phyloP scores from a whole-genome alignment of 352 stramenopile genomes.

The Phytophthora macrochlamydospora region DNA sequence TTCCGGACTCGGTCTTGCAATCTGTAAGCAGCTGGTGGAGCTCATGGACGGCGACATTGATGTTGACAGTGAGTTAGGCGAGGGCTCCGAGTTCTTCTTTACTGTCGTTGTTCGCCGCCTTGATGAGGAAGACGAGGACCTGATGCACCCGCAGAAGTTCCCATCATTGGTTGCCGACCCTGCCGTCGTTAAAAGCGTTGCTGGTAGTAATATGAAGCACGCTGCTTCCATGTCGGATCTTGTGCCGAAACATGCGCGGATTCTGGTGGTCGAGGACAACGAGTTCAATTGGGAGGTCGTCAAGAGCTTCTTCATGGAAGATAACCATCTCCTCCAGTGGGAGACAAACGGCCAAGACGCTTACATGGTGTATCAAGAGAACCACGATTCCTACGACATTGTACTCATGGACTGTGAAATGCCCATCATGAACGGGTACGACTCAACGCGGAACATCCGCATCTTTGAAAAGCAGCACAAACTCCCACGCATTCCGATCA shows the following conservation, averaged over 20 bases:
- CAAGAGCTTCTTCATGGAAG: slow-evolving; percentile 84
- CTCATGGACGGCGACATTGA: slow-evolving; percentile 76
- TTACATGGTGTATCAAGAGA: slow-evolving; percentile 72
- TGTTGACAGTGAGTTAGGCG: slow-evolving; percentile 66
- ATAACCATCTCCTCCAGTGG: slow-evolving; percentile 85
- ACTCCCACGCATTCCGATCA: slow-evolving; percentile 75
- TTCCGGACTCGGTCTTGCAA: slow-evolving; percentile 67
- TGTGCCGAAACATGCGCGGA: slow-evolving; percentile 72
- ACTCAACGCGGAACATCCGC: slow-evolving; percentile 72
- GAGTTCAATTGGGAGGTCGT: slow-evolving; percentile 93
- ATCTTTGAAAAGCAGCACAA: slow-evolving; percentile 71
- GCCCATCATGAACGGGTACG: slow-evolving; percentile 89
- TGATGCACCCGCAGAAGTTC: slow-evolving; percentile 51
- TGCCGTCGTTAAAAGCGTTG: slow-evolving; percentile 17
- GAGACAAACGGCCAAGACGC: slow-evolving; percentile 80
- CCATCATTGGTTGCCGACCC: slow-evolving; percentile 36
- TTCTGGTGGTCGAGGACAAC: slow-evolving; percentile 89
- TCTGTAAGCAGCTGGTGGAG: slow-evolving; percentile 78
- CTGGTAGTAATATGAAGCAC: slow-evolving; percentile 17
- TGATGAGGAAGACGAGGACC: slow-evolving; percentile 54
- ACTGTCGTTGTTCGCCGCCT: slow-evolving; percentile 57
- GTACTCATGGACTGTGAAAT: slow-evolving; percentile 90
- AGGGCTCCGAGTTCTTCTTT: slow-evolving; percentile 76
- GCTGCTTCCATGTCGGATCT: slow-evolving; percentile 31
- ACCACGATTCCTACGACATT: slow-evolving; percentile 79